Conservation (phyloP, 2,329 filamentous ascomycete species). For the Exophiala dermatitidis region DNA sequence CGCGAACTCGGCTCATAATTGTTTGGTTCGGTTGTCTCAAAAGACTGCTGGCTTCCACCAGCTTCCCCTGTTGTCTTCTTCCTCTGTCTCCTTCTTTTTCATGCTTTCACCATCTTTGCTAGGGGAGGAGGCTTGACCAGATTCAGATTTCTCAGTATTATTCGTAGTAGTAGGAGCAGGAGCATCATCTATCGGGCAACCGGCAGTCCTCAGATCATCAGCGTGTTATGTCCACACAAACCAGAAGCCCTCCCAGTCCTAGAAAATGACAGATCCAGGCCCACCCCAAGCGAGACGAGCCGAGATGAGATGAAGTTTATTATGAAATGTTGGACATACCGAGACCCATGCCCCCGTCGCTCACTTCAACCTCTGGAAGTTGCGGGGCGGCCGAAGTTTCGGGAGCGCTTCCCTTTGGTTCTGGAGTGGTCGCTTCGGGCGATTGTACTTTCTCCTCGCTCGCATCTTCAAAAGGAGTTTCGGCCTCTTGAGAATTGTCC, state of each 20-base stretch:
- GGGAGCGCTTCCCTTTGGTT: constrained; percentile 2
- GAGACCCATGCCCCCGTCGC: constrained; percentile 68
- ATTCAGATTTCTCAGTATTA: not conserved
- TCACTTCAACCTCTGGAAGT: constrained; percentile 58
- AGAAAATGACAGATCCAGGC: not conserved
- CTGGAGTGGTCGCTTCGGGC: constrained; percentile 9
- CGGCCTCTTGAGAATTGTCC: constrained; percentile 17
- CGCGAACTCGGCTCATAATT: too few species aligned
- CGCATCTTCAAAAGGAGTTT: constrained; percentile 18
- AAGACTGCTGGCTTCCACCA: constrained; percentile 28
- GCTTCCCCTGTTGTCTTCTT: constrained; percentile 11
- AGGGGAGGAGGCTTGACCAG: not conserved
- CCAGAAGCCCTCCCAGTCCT: too few species aligned
- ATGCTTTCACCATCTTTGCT: not conserved
- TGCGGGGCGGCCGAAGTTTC: constrained; percentile 8
- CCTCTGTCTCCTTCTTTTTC: constrained; percentile 1
- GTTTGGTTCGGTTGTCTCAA: not conserved
- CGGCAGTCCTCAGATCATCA: constrained; percentile 2
- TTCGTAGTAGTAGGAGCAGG: not conserved
- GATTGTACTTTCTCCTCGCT: constrained; percentile 12
- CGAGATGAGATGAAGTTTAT: constrained; percentile 7
- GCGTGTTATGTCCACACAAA: not conserved
- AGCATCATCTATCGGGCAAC: not conserved
- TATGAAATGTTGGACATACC: constrained; percentile 22
- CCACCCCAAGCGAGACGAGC: not conserved